A percentile compares a stretch with the other conserved stretches of the same genome.
phyloP scores from a whole-genome alignment of 352 stramenopile genomes.

The Globisporangium radiosum region DNA sequence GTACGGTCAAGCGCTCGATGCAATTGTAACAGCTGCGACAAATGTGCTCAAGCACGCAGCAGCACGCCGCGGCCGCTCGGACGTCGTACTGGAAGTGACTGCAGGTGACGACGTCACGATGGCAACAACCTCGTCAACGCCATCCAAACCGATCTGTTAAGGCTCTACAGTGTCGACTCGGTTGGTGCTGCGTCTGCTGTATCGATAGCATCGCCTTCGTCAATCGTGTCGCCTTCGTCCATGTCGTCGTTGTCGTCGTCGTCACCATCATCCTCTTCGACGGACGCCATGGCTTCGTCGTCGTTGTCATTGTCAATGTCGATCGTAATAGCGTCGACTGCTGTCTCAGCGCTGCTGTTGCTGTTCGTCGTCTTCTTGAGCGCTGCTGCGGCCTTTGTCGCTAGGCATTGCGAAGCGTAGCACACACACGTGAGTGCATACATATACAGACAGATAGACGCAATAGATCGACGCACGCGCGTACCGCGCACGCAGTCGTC shows the following conservation, averaged over 20 bases:
- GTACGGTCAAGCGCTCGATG: slow-evolving; percentile 62
- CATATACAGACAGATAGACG: background rate
- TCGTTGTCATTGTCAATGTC: slow-evolving; percentile 20
- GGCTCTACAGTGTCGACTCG: background rate
- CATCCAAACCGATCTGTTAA: too few relatives aligned
- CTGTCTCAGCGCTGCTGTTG: slow-evolving; percentile 8
- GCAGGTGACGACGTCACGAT: too few relatives aligned
- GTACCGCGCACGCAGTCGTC: slow-evolving; percentile 67
- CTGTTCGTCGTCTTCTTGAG: slow-evolving; percentile 31
- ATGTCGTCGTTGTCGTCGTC: background rate
- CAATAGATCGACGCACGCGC: background rate
- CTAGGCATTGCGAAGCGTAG: slow-evolving; percentile 12
- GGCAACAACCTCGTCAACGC: too few relatives aligned
- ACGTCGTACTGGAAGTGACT: slow-evolving; percentile 29
- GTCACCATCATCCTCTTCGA: slow-evolving; percentile 15
- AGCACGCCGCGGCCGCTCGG: slow-evolving; percentile 39
- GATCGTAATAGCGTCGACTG: background rate
- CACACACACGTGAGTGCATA: background rate
- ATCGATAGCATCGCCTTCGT: background rate
- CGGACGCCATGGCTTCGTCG: slow-evolving; percentile 36
- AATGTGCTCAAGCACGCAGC: slow-evolving; percentile 58
- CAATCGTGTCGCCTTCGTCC: background rate
- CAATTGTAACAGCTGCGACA: slow-evolving; percentile 44
- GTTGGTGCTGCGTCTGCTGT: background rate
- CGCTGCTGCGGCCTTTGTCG: slow-evolving; percentile 34